Evolutionary conservation across 192 early-diverging fungal species (phyloP).

Genomic region (Coemansia sp.): DNA sequence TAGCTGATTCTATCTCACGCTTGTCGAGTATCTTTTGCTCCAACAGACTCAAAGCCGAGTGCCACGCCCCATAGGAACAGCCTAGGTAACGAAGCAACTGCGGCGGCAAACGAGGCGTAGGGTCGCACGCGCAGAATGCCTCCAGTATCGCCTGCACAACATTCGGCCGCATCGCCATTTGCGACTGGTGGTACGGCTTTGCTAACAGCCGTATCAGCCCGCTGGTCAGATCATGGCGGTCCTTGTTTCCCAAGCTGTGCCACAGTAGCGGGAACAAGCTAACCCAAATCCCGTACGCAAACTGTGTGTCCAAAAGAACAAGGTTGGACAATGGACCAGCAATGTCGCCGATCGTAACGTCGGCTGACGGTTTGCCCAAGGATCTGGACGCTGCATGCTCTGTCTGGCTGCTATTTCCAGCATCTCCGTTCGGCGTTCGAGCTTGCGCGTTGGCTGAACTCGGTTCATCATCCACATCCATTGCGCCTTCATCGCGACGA

Average conservation of each 20-base stretch:
- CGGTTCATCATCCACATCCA: slow-evolving; percentile 4
- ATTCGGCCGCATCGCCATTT: slow-evolving; percentile 82
- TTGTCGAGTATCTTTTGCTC: slow-evolving; percentile 60
- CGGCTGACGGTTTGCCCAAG: neutral
- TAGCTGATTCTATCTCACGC: slow-evolving; percentile 37
- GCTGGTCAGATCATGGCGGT: slow-evolving; percentile 84
- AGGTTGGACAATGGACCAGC: slow-evolving; percentile 63
- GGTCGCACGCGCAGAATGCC: slow-evolving; percentile 72
- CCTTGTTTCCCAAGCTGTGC: slow-evolving; percentile 67
- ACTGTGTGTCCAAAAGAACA: slow-evolving; percentile 63
- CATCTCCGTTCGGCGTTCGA: neutral
- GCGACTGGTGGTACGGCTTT: slow-evolving; percentile 85
- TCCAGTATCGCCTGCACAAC: slow-evolving; percentile 92
- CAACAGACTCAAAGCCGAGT: slow-evolving; percentile 80
- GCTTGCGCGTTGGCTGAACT: neutral
- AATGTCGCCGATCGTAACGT: slow-evolving; percentile 33
- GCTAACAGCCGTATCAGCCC: slow-evolving; percentile 81
- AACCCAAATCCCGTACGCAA: slow-evolving; percentile 80
- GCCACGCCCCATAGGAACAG: slow-evolving; percentile 91
- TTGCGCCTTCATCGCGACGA: neutral
- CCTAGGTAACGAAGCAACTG: slow-evolving; percentile 92
- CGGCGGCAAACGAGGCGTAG: slow-evolving; percentile 80
- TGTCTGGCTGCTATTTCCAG: neutral
- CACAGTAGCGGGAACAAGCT: slow-evolving; percentile 82
- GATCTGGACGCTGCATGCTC: neutral